Evolutionary conservation across 2,329 filamentous ascomycete genomes (phyloP), one percentile per base, ranked within the genome.

Genomic region (Tolypocladium amazonense): DNA sequence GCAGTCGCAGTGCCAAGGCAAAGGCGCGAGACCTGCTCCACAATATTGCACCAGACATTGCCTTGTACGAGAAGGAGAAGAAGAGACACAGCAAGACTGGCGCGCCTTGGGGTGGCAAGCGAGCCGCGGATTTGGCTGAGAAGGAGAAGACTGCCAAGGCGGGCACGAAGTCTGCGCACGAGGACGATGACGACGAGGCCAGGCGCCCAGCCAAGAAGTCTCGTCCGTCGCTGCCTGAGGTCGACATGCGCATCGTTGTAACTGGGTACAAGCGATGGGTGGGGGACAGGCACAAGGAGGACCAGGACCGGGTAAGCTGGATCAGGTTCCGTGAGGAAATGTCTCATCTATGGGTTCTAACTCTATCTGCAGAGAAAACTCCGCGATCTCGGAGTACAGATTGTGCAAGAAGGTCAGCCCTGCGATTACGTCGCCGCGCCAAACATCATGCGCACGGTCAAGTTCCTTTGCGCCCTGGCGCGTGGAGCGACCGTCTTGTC

Each of bases 361-460:
- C 45, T 54, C 47, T 39, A 18, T 60, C 14, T 59, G 62, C 67
- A 95, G 90, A 87, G 82, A 76, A 88, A 88, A 75, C 80, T 99
- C 59, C 88, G 92, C 62, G 85, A 88, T 54, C 77, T 97, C 41
- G 94, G 94, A 9, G 89, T 99, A 59, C 81, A 86, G 65, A 84
- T 96, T 27, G 88, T 90, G 5, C 81, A 88, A 66, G 89, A 96
- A 68, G 85, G 86, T 33, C 82, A 84, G 56, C 81, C 84, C 53
- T 94, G 90, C 70, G 90, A 93, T 67, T 90, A 96, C 70, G 83
- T 99, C 14, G 92, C 91, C 39, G 93, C 93, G 4, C 94, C 93
- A 0, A 83, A 86, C 50, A 85, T 97, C 62, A 84, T 97, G 39
- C 88, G 94, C 43, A 99, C 94, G 0, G 86, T 90, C 71, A 99